These are phyloP conservation scores for Amylocarpus encephaloides DNA, from an alignment of 2,329 filamentous ascomycete species.

Conservation along the genomic window DNA sequence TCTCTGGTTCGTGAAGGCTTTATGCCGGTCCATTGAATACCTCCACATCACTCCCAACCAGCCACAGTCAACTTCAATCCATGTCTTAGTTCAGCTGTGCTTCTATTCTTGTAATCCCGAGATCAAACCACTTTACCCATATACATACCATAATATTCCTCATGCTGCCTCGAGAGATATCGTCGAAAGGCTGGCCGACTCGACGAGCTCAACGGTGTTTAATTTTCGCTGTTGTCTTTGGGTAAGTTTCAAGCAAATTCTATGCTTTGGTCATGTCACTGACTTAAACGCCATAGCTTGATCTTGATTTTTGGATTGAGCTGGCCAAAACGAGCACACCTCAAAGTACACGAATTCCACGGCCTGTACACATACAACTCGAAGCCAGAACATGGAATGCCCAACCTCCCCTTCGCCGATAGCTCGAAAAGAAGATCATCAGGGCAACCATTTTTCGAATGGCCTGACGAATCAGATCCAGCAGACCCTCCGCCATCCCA, in stretches of 20 bases:
- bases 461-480: not conserved
- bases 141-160: not conserved
- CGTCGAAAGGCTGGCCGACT: constrained; percentile 14
- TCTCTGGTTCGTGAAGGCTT: no score
- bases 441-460: constrained; percentile 13
- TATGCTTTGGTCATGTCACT: not conserved
- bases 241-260: constrained; percentile 9
- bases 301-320: constrained; percentile 13
- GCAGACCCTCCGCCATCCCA: not conserved
- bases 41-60: no score
- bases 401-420: constrained; percentile 15
- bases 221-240: constrained; percentile 17
- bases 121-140: no score
- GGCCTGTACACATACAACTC: constrained; percentile 13
- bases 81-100: no score
- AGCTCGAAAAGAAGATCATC: constrained; percentile 10
- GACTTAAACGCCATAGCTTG: constrained; percentile 8
- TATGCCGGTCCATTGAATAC: no score
- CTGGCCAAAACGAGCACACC: constrained; percentile 2
- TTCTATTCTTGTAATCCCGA: no score
- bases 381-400: constrained; percentile 15
- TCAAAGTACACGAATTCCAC: constrained; percentile 5
- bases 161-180: constrained; percentile 11
- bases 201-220: constrained; percentile 17
- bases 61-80: no score